These are phyloP conservation scores for Abelmoschus esculentus DNA, from an alignment of 345 rosid species.

Conservation along the genomic window DNA sequence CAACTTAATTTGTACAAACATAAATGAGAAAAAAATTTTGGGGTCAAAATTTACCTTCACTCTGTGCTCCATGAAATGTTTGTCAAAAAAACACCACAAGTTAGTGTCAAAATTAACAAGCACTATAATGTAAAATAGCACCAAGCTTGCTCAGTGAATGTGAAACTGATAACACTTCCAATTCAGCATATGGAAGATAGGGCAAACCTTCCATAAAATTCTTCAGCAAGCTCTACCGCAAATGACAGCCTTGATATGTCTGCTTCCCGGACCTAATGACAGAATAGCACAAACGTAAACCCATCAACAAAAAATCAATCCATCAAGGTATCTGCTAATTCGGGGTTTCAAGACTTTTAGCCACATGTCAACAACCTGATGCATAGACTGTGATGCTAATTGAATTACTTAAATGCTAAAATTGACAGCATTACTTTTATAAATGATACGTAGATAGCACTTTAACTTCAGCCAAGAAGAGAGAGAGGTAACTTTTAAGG, in stretches of 20 bases:
- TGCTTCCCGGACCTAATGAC: constrained; percentile 87
- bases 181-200: constrained; percentile 12
- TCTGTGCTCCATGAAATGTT: constrained; percentile 44
- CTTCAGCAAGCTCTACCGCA: constrained; percentile 99
- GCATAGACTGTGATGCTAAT: neutral
- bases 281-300: constrained; percentile 10
- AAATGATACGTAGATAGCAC: neutral
- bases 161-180: constrained; percentile 6
- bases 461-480: neutral
- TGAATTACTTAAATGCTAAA: neutral
- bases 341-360: neutral
- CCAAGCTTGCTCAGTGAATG: constrained; percentile 4
- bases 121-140: neutral
- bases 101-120: constrained; percentile 26
- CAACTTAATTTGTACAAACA: constrained; percentile 11
- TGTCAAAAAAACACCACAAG: constrained; percentile 31
- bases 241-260: constrained; percentile 96
- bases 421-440: neutral
- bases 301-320: constrained; percentile 7
- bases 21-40: constrained; percentile 11
- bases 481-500: neutral
- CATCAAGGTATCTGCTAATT: constrained; percentile 5
- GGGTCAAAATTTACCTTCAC: constrained; percentile 69
- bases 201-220: constrained; percentile 91
- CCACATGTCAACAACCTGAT: neutral